Percentiles rank a stretch among this genome's conserved stretches.
These are phyloP conservation scores for Exophiala sideris DNA, from an alignment of 2,329 filamentous ascomycete species.

Conservation along the genomic window DNA sequence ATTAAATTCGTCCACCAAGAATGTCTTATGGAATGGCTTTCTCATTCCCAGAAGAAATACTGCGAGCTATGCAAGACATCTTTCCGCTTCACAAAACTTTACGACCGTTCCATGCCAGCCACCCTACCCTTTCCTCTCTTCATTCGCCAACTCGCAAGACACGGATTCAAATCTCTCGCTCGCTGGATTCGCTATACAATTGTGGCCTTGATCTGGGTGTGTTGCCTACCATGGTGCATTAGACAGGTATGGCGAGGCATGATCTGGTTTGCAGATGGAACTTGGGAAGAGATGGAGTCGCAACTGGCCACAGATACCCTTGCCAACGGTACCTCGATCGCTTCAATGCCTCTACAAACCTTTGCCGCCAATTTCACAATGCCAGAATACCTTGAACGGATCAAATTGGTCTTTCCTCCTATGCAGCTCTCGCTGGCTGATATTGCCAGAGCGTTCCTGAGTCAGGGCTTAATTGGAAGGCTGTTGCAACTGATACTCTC, in stretches of 20 bases:
- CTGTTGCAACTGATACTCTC: constrained; percentile 16
- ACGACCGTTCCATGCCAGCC: constrained; percentile 88
- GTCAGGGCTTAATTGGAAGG: constrained; percentile 17
- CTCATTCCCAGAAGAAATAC: constrained; percentile 98
- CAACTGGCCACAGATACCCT: neutral
- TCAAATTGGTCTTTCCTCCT: constrained; percentile 17
- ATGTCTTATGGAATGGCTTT: constrained; percentile 97
- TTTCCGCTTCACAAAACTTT: constrained; percentile 97
- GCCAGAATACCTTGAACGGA: constrained; percentile 14
- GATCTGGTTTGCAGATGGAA: constrained; percentile 88
- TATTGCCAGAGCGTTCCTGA: constrained; percentile 13
- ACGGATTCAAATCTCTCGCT: constrained; percentile 66
- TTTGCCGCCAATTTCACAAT: constrained; percentile 4
- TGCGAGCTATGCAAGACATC: constrained; percentile 99
- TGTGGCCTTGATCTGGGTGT: constrained; percentile 83
- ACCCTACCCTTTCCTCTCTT: constrained; percentile 79
- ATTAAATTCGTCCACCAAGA: constrained; percentile 98
- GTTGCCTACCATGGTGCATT: constrained; percentile 85
- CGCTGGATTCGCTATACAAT: constrained; percentile 75
- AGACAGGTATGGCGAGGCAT: constrained; percentile 87
- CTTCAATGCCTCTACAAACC: neutral
- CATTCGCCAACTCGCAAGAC: constrained; percentile 69
- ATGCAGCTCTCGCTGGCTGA: constrained; percentile 20
- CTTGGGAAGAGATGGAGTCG: constrained; percentile 47
- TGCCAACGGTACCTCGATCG: constrained; percentile 8